Evolutionary conservation across 2,329 filamentous ascomycete species (phyloP), one percentile per base, ranked within the genome.

Genomic region (Cyphellophora attinorum): DNA sequence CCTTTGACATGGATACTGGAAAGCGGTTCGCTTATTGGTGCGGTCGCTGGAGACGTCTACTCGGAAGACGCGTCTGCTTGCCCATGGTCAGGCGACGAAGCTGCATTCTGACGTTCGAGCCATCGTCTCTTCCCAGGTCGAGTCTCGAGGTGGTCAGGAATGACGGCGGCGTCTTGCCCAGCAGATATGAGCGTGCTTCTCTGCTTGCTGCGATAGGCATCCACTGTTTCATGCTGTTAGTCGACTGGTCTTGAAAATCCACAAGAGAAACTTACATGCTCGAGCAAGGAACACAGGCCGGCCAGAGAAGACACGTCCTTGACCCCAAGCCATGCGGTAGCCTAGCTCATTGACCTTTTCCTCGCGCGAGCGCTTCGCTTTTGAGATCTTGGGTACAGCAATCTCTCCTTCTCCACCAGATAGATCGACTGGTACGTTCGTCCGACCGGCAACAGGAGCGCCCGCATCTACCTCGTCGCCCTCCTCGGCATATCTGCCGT

Each of bases 301-400:
- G 10, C 81, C 83, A 1, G 86, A 80, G 64, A 96, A 95, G 8
- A 89, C 84, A 51, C 89, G 73, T 56, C 86, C 91, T 63, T 96
- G 89, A 35, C 88, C 79, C 89, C 91, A 98, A 31, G 85, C 88
- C 83, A 98, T 93, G 30, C 89, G 77, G 57, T 93, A 93, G 2
- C 86, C 89, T 29, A 96, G 65, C 53, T 96, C 88, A 54, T 96
- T 96, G 42, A 96, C 65, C 31, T 84, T 76, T n/a, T 91, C 78
- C 56, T 96, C 89, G 62, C 85, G 91, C 32, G 70, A 74, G 32
- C 85, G 76, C 47, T 76, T 74, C 29, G 68, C 65, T 52, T 74
- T 78, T 32, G 77, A 77, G 58, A 86, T 78, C 39, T 77, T 72
- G 16, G 88, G 85, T 27, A 93, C 79, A 2, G 77, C 73, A 23